These are phyloP conservation scores for Spinacia oleracea DNA, from an alignment of 179 eudicot species.

Conservation along the genomic window DNA sequence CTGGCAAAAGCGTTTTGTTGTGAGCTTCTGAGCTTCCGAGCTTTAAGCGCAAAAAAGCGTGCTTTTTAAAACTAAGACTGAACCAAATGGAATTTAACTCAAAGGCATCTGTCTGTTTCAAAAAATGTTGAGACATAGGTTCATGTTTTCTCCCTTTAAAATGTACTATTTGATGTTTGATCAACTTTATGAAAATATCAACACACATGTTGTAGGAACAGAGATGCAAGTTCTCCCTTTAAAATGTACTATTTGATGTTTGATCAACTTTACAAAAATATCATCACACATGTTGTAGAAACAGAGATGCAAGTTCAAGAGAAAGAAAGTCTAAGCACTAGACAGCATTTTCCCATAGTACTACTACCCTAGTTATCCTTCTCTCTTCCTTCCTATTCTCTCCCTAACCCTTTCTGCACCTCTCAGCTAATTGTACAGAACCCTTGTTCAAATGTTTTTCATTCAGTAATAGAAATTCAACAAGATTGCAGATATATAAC, in stretches of 20 bases:
- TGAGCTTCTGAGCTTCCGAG: too few species aligned
- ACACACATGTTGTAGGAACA: neutral
- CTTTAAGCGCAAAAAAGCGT: too few species aligned
- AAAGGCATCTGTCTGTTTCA: neutral
- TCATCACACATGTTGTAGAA: neutral
- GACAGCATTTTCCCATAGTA: neutral
- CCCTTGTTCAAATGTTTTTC: neutral
- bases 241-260: neutral
- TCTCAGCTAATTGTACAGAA: neutral
- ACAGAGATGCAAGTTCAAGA: neutral
- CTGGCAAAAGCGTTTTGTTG: too few species aligned
- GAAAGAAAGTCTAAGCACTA: neutral
- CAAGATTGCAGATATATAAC: neutral
- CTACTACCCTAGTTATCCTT: neutral
- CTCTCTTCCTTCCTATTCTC: neutral
- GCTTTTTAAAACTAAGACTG: too few species aligned
- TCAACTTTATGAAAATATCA: neutral
- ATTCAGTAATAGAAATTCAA: neutral
- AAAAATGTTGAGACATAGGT: too few species aligned
- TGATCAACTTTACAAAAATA: neutral
- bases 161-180: neutral
- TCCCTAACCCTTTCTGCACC: neutral
- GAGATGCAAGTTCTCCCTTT: neutral
- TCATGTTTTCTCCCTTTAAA: neutral
- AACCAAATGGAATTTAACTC: neutral